Conservation (phyloP, 2,329 filamentous ascomycete species). For the Cladosporium velox region DNA sequence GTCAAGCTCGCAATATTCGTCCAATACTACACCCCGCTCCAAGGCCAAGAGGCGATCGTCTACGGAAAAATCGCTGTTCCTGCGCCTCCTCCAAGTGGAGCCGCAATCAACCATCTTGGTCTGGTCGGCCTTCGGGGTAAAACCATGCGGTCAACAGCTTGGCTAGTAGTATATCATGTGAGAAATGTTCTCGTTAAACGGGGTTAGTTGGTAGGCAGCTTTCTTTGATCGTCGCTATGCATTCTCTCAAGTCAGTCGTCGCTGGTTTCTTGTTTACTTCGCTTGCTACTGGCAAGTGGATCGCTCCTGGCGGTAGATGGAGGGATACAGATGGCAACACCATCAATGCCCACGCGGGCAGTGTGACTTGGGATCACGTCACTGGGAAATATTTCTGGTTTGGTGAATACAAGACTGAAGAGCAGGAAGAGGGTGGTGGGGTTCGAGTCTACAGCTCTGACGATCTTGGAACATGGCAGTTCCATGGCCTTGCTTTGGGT, state of each 20-base stretch:
- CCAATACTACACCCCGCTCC: conserved; percentile 9
- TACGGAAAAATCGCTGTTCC: conserved; percentile 18
- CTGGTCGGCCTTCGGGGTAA: conserved; percentile 17
- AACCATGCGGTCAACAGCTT: conserved; percentile 1
- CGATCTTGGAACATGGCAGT: conserved; percentile 61
- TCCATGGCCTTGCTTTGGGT: conserved; percentile 59
- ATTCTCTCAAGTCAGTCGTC: background rate
- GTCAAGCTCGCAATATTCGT: conserved; percentile 1
- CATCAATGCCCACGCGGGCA: conserved; percentile 64
- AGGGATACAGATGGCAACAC: conserved; percentile 61
- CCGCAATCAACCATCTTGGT: conserved; percentile 7
- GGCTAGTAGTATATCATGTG: conserved; percentile 13
- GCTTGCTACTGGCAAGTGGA: conserved; percentile 50
- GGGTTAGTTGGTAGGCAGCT: background rate
- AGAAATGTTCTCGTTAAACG: no score
- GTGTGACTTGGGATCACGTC: conserved; percentile 54
- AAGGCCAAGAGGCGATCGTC: conserved; percentile 10
- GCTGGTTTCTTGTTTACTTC: background rate
- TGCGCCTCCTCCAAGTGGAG: conserved; percentile 18
- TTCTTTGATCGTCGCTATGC: conserved; percentile 3
- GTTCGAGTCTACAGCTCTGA: conserved; percentile 63
- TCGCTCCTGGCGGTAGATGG: conserved; percentile 64
- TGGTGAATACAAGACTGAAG: conserved; percentile 62
- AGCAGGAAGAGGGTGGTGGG: conserved; percentile 61
- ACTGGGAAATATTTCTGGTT: conserved; percentile 62